These are phyloP conservation scores for Colletotrichum musicola DNA, from an alignment of 2,329 filamentous ascomycete species.

Conservation along the genomic window DNA sequence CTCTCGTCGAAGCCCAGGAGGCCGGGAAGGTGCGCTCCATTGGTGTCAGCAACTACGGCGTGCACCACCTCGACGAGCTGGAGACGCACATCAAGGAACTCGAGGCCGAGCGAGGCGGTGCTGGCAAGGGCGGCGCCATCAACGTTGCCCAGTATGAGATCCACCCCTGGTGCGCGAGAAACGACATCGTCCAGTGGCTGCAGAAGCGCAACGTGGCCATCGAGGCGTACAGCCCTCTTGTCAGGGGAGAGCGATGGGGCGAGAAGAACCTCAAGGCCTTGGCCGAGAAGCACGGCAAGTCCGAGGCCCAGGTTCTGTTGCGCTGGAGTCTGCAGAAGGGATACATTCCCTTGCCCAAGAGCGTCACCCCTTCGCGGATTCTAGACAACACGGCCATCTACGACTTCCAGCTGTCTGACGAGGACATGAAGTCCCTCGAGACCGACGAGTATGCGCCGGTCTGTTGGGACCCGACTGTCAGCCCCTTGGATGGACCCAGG, in stretches of 20 bases:
- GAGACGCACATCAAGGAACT: conserved; percentile 71
- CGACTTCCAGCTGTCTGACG: conserved; percentile 67
- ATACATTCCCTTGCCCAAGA: conserved; percentile 80
- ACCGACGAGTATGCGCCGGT: conserved; percentile 66
- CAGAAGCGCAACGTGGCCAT: conserved; percentile 71
- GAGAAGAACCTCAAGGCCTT: conserved; percentile 75
- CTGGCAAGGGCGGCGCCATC: conserved; percentile 77
- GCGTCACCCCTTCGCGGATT: conserved; percentile 75
- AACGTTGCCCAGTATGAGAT: conserved; percentile 91
- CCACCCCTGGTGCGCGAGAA: conserved; percentile 87
- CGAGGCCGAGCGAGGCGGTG: conserved; percentile 70
- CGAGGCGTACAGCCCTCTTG: conserved; percentile 73
- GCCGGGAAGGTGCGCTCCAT: conserved; percentile 72
- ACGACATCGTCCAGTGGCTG: conserved; percentile 85
- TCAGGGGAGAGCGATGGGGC: conserved; percentile 76
- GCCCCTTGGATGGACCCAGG: conserved; percentile 54
- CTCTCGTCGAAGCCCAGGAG: conserved; percentile 73
- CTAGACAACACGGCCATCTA: conserved; percentile 70
- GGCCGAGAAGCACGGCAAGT: conserved; percentile 79
- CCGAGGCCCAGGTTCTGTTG: conserved; percentile 81
- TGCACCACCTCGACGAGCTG: conserved; percentile 72
- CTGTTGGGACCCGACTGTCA: conserved; percentile 68
- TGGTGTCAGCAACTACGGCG: conserved; percentile 75
- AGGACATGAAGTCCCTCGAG: conserved; percentile 63
- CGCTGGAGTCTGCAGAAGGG: conserved; percentile 87